phyloP scores from a whole-genome alignment of 2,329 filamentous ascomycete species.

The Neophaeococcomyces mojaviensis region DNA sequence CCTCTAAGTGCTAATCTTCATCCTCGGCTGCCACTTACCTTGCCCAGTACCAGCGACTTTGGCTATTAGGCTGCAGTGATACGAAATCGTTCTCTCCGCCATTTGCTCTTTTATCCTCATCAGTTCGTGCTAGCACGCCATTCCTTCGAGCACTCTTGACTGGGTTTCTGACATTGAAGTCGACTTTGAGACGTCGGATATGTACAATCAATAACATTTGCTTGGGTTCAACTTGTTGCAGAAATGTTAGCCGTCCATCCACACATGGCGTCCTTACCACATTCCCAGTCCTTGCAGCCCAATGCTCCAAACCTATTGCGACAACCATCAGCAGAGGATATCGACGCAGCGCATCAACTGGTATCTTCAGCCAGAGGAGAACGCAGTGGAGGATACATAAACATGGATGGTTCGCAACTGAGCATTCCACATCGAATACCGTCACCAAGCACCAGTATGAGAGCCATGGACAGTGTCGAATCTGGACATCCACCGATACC shows the following conservation, averaged over 20 bases:
- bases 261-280: conserved; percentile 21
- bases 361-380: conserved; percentile 40
- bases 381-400: conserved; percentile 19
- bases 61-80: too few species aligned
- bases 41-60: not conserved
- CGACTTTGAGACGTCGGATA: not conserved
- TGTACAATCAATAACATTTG: not conserved
- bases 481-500: not conserved
- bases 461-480: conserved; percentile 10
- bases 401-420: conserved; percentile 9
- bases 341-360: conserved; percentile 42
- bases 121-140: not conserved
- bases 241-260: conserved; percentile 23
- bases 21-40: not conserved
- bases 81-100: not conserved
- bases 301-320: conserved; percentile 27
- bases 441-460: conserved; percentile 2
- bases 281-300: conserved; percentile 13
- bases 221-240: not conserved
- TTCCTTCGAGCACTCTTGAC: too few species aligned
- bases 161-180: not conserved
- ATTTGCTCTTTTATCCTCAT: conserved; percentile 1
- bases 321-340: conserved; percentile 40
- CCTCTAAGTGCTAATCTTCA: not conserved
- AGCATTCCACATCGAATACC: conserved; percentile 5